These are phyloP conservation scores for Hamigera avellanea DNA, from an alignment of 495 filamentous ascomycete species.

Conservation along the genomic window DNA sequence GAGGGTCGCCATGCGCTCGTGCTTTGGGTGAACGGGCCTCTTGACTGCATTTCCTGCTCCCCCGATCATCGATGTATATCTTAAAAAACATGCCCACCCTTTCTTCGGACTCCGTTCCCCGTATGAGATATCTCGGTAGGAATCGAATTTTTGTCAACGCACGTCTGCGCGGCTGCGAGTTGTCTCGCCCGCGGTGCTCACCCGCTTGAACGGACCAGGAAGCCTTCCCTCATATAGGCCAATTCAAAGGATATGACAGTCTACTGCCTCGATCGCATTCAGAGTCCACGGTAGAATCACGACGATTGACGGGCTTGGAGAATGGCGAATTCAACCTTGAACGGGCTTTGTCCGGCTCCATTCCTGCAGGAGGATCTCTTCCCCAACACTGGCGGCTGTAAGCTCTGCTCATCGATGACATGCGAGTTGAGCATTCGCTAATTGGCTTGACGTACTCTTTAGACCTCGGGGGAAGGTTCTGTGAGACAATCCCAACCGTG, in stretches of 20 bases:
- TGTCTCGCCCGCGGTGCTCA: neutral
- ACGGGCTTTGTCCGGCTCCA: conserved; percentile 48
- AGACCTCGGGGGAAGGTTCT: conserved; percentile 61
- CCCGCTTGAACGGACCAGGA: neutral
- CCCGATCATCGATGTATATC: neutral
- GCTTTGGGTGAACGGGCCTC: neutral
- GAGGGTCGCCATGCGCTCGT: neutral
- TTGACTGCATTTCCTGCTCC: neutral
- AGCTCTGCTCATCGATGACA: conserved; percentile 4
- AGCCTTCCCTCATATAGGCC: neutral
- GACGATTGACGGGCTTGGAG: neutral
- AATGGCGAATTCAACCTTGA: conserved; percentile 15
- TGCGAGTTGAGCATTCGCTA: neutral
- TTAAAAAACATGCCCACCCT: neutral
- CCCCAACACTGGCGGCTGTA: conserved; percentile 53
- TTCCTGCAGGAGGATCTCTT: conserved; percentile 53
- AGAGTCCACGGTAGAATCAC: neutral
- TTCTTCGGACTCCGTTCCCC: neutral
- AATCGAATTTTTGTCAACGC: neutral
- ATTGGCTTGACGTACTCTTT: conserved; percentile 1
- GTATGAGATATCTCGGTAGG: neutral
- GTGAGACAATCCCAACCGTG: conserved; percentile 36
- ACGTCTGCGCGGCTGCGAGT: neutral
- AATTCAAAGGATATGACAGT: neutral
- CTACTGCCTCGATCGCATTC: neutral